Evolutionary conservation across 208 protist genomes (phyloP).

Genomic region (Crithidia thermophila): DNA sequence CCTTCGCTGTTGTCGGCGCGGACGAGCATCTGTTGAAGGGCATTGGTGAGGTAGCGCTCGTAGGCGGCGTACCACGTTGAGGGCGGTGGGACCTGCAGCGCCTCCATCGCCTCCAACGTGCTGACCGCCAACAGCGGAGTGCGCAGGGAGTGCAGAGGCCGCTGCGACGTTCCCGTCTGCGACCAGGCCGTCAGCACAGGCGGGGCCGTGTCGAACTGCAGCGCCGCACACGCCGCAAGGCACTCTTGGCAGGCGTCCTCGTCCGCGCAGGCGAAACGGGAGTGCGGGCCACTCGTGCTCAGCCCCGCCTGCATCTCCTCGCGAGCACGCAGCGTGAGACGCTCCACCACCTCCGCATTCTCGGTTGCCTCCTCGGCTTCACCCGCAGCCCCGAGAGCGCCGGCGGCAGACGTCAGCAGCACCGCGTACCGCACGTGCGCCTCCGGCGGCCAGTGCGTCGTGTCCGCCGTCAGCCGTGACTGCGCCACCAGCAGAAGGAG

Average conservation of each 20-base stretch:
- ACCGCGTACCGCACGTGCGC: slow-evolving; percentile 25
- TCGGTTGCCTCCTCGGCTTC: slow-evolving; percentile 4
- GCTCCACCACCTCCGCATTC: not conserved
- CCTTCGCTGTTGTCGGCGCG: not conserved
- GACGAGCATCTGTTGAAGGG: slow-evolving; percentile 8
- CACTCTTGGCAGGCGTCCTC: slow-evolving; percentile 29
- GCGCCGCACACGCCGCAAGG: slow-evolving; percentile 21
- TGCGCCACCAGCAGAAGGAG: slow-evolving; percentile 20
- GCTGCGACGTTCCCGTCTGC: not conserved
- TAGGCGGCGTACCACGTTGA: slow-evolving; percentile 30
- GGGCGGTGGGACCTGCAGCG: slow-evolving; percentile 21
- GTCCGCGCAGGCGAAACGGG: not conserved
- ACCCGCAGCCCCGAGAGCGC: not conserved
- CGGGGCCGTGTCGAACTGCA: slow-evolving; percentile 2
- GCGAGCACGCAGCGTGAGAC: not conserved
- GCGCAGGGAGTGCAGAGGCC: slow-evolving; percentile 38
- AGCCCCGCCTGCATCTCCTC: not conserved
- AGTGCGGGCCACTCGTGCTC: no score
- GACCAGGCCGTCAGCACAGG: slow-evolving; percentile 16
- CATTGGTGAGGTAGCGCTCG: slow-evolving; percentile 8
- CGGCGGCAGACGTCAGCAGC: slow-evolving; percentile 22
- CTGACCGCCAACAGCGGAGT: slow-evolving; percentile 42
- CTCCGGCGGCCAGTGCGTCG: not conserved
- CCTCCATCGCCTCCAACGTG: slow-evolving; percentile 49
- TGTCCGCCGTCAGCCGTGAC: slow-evolving; percentile 8